These are phyloP conservation scores for Phytophthora constricta DNA, from an alignment of 352 stramenopile species.

Conservation along the genomic window DNA sequence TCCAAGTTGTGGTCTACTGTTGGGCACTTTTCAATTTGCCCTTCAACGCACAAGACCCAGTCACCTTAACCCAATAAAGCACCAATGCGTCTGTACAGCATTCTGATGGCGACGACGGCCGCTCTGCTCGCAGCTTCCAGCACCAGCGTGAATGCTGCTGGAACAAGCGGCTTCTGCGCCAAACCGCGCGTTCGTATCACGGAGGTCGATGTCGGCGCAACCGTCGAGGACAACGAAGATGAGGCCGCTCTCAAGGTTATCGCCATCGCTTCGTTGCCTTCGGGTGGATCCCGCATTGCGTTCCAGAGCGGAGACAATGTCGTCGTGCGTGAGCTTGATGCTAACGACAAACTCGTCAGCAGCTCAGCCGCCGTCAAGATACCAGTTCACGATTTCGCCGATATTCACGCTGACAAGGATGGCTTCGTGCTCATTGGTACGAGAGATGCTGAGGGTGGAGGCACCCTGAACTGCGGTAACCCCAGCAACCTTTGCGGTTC, in stretches of 20 bases:
- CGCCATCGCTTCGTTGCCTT: constrained; percentile 5
- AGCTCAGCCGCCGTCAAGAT: constrained; percentile 38
- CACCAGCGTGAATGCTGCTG: background rate
- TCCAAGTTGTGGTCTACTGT: no score
- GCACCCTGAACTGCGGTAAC: constrained; percentile 59
- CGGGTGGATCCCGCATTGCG: constrained; percentile 16
- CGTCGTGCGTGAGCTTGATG: constrained; percentile 9
- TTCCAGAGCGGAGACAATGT: constrained; percentile 19
- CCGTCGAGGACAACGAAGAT: constrained; percentile 20
- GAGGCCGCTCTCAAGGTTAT: constrained; percentile 19
- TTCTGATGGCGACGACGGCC: constrained; percentile 16
- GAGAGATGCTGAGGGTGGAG: constrained; percentile 47
- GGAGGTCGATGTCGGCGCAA: constrained; percentile 9
- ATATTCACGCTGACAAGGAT: constrained; percentile 57
- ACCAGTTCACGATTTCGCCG: constrained; percentile 47
- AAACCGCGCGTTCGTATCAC: constrained; percentile 17
- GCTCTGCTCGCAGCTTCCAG: constrained; percentile 14
- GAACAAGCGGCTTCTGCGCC: constrained; percentile 6
- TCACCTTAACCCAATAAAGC: background rate
- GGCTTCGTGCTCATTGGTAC: constrained; percentile 55
- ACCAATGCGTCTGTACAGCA: constrained; percentile 19
- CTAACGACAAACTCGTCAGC: constrained; percentile 42
- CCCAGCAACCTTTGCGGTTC: constrained; percentile 58
- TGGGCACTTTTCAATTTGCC: constrained; percentile 21
- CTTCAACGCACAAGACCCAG: background rate